Base-by-base conservation (phyloP, 176 grass and related monocot genomes). In the Bromus sterilis region DNA sequence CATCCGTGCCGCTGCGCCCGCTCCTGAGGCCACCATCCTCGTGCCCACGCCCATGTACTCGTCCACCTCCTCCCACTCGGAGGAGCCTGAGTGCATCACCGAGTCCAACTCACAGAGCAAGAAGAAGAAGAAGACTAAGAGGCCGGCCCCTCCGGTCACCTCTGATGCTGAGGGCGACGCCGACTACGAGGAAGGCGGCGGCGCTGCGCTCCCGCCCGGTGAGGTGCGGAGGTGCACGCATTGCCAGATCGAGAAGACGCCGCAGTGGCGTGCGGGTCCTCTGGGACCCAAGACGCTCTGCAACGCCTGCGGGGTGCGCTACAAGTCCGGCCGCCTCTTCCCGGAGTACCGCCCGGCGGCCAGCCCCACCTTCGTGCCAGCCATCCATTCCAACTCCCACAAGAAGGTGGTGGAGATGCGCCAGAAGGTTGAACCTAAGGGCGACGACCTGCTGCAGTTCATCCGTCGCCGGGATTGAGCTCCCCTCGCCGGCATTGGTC, bases 361-460 rank as follows among this genome's bases (percentile, higher is more conserved):
- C 43, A 99, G 96, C 89, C 96, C 96, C 62, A 99, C 93, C 48
- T 99, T 99, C 71, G 87, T 99, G 71, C 87, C 96, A 6, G 8
- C 80, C 56, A 72, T 99, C 77, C 96, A 99, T 57, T 99, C 96
- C 77, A 99, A 99, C 68, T 98, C 95, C 10, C 95, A 98, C 83
- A 98, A 95, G 91, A 98, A 95, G 86, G 95, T 98, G 74, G 95
- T 98, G 6, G 95, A 98, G 88, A 95, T 98, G 90, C 90, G 95
- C 44, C 83, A 89, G 59, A 93, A 98, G 79, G 55, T 35, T 26
- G 84, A 60, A 33, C 29, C 37, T 2, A 79, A 25, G 51, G 78
- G 60, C 42, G 78, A 76, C 63, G 88, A 95, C 44, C 91, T 98
- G 14, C 92, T 98, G 32, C 86, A 89, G 35, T 82, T 84, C 60